Percentiles rank a stretch among this genome's conserved stretches.
phyloP scores from a whole-genome alignment of 768 basidiomycete genomes.

The Royoungia palumana region DNA sequence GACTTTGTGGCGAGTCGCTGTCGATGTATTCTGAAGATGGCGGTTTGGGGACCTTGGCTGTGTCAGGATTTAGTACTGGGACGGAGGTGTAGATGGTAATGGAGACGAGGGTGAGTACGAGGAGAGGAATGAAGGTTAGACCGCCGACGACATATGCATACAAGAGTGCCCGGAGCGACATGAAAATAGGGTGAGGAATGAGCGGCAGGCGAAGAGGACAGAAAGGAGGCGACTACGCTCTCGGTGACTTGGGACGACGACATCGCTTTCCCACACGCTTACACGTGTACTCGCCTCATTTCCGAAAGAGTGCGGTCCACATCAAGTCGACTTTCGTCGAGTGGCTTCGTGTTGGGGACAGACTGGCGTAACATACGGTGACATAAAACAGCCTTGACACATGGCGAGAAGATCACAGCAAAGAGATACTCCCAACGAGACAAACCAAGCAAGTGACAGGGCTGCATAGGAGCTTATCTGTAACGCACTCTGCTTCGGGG shows the following conservation, averaged over 20 bases:
- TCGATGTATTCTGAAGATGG: constrained; percentile 11
- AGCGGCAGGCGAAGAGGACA: too few species aligned
- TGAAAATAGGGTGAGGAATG: constrained; percentile 24
- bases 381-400: not conserved
- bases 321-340: not conserved
- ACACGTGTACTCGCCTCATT: constrained; percentile 14
- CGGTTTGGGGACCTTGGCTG: constrained; percentile 29
- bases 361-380: too few species aligned
- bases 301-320: constrained; percentile 5
- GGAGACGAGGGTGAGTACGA: constrained; percentile 55
- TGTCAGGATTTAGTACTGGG: constrained; percentile 62
- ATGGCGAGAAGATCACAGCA: not conserved
- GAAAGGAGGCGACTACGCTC: not conserved
- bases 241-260: too few species aligned
- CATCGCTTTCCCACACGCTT: constrained; percentile 12
- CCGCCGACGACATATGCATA: constrained; percentile 90
- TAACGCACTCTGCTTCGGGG: constrained; percentile 2
- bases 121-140: constrained; percentile 82
- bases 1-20: constrained; percentile 28
- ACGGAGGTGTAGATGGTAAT: constrained; percentile 79
- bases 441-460: not conserved
- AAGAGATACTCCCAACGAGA: constrained; percentile 1
- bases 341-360: not conserved
- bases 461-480: constrained; percentile 1
- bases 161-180: constrained; percentile 68